Conservation (phyloP, 371 early-diverging fungal species). For the Rozella allomycis region DNA sequence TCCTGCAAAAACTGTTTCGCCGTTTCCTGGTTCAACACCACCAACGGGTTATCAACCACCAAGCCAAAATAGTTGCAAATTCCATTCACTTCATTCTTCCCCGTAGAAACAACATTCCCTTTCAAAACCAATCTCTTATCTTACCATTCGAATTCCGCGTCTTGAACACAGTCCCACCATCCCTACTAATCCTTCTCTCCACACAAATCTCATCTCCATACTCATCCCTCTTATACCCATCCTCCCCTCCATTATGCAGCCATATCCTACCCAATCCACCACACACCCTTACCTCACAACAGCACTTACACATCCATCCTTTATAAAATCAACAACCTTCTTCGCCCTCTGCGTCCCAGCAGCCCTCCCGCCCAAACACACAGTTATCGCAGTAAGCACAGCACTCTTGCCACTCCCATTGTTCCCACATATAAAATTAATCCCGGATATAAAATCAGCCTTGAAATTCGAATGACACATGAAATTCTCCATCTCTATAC, state of each 20-base stretch:
- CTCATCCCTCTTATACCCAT: constrained; percentile 49
- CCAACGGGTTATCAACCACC: constrained; percentile 76
- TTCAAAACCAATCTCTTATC: constrained; percentile 1
- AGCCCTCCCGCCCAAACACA: constrained; percentile 79
- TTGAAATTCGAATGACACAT: constrained; percentile 74
- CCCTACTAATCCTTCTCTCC: constrained; percentile 52
- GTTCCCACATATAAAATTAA: constrained; percentile 87
- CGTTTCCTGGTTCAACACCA: constrained; percentile 72
- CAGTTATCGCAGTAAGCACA: constrained; percentile 66
- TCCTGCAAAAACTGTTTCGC: constrained; percentile 69
- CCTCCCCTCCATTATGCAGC: constrained; percentile 56
- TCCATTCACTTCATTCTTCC: constrained; percentile 50
- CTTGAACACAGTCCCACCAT: constrained; percentile 45
- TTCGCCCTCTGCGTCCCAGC: constrained; percentile 59
- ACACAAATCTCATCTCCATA: constrained; percentile 60
- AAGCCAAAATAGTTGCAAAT: constrained; percentile 74
- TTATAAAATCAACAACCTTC: constrained; percentile 50
- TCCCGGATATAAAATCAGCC: constrained; percentile 55
- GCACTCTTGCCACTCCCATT: constrained; percentile 93
- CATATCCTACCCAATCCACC: constrained; percentile 39
- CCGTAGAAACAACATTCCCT: constrained; percentile 28
- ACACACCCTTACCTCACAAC: constrained; percentile 14
- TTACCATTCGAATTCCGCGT: constrained; percentile 38
- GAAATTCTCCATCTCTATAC: constrained; percentile 64
- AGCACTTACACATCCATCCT: constrained; percentile 35